Percentiles rank a stretch among this genome's conserved stretches.
Conservation (phyloP, 73 alveolate species). For the Symbiodinium pilosum region DNA sequence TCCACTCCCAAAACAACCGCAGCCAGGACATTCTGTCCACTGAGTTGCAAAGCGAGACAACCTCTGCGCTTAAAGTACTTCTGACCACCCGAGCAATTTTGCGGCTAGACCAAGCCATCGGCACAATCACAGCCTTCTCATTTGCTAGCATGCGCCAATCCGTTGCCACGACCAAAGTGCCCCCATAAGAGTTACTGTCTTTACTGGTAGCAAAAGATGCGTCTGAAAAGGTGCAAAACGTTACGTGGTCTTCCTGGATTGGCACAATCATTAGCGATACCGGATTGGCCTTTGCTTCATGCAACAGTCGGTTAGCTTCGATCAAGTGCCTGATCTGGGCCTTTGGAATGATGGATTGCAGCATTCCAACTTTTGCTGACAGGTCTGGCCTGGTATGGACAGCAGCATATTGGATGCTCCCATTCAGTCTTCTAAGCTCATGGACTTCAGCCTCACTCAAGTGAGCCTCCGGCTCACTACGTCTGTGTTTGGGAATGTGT, state of each 20-base stretch:
- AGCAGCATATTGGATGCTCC: background rate
- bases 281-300: background rate
- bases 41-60: background rate
- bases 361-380: background rate
- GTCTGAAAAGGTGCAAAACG: background rate
- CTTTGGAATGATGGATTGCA: background rate
- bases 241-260: background rate
- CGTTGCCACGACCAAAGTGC: background rate
- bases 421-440: background rate
- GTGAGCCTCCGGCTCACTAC: background rate
- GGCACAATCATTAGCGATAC: background rate
- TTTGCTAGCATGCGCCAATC: background rate
- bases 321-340: background rate
- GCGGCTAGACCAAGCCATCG: background rate
- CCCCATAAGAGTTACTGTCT: background rate
- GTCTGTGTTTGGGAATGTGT: background rate
- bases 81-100: background rate
- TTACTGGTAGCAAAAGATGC: background rate
- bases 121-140: background rate
- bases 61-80: background rate
- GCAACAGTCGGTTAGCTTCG: background rate
- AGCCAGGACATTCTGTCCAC: constrained; percentile 5
- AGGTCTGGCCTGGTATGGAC: background rate
- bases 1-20: background rate
- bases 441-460: background rate